Evolutionary conservation across 2,329 filamentous ascomycete genomes (phyloP), one percentile per base, ranked within the genome.

Genomic region (Fusarium praegraminearum): DNA sequence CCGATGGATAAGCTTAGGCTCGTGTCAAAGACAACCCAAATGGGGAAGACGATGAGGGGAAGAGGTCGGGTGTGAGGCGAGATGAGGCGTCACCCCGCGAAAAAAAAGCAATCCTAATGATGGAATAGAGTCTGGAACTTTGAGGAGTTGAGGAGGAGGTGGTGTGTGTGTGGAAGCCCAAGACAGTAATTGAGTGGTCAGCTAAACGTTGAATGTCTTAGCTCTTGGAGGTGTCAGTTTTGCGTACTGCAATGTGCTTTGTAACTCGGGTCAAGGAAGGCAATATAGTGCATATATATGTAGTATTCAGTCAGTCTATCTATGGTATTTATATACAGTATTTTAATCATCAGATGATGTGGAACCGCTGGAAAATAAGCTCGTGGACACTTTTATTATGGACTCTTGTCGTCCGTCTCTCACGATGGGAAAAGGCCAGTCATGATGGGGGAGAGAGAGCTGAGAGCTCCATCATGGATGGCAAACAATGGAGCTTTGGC

Each of bases 51-150:
- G 65, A 61, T 50, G 68, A 69, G 70, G 58, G 66, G 63, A 13
- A 51, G 56, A 59, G 49, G 54, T 52, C 43, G 51, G 44, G 41
- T 32, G 60, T 56, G 58, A 57, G 52, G 58, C 35, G 43, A 52
- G 49, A n/a, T 32, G 30, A 67, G 66, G 69, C 56, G 70, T 69
- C 67, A 71, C 70, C 70, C 72, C 63, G 58, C 61, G 70, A 63
- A 54, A 56, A 56, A 68, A 58, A 57, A 47, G 58, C 32, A 50
- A 55, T 20, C 36, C 36, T 36, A 41, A 61, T 40, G 24, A 41
- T 40, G 53, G 38, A 50, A 40, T 41, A 57, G 32, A 51, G 68
- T 65, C 67, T 63, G 52, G 63, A 67, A 62, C 44, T 66, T 55
- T 59, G 51, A 67, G 55, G 49, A 46, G 35, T 16, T 40, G 44